Percentiles rank a stretch among this genome's conserved stretches.
Conservation (phyloP, 2,329 filamentous ascomycete species). For the Beauveria asiatica region DNA sequence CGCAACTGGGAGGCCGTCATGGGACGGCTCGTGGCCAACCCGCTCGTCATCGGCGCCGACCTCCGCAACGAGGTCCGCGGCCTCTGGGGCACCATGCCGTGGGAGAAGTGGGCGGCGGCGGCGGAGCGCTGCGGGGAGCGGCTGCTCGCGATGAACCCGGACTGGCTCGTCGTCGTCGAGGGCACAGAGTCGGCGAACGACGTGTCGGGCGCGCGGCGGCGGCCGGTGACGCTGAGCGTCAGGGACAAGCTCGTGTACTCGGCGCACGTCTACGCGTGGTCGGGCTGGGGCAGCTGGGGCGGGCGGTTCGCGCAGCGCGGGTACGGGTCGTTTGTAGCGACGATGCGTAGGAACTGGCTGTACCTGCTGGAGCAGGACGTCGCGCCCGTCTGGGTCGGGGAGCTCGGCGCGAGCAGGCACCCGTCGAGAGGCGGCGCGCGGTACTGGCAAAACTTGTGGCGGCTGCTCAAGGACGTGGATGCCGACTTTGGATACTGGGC, state of each 20-base stretch:
- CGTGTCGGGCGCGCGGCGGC: slow-evolving; percentile 43
- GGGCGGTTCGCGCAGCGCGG: slow-evolving; percentile 52
- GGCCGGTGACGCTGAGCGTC: slow-evolving; percentile 50
- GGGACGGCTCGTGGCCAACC: slow-evolving; percentile 47
- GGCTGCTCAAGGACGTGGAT: slow-evolving; percentile 47
- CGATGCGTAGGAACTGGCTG: slow-evolving; percentile 59
- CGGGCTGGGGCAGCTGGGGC: slow-evolving; percentile 55
- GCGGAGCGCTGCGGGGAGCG: slow-evolving; percentile 55
- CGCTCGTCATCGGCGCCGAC: slow-evolving; percentile 56
- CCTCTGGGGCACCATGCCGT: slow-evolving; percentile 60
- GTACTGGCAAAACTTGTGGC: slow-evolving; percentile 58
- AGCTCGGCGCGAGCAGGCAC: slow-evolving; percentile 50
- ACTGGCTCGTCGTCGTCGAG: slow-evolving; percentile 62
- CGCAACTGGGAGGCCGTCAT: slow-evolving; percentile 58
- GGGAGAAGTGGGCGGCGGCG: slow-evolving; percentile 54
- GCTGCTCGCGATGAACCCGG: slow-evolving; percentile 47
- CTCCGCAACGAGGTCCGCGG: slow-evolving; percentile 62
- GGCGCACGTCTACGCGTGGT: slow-evolving; percentile 62
- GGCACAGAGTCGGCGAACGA: slow-evolving; percentile 61
- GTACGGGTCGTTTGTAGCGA: slow-evolving; percentile 52
- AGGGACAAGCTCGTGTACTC: slow-evolving; percentile 55
- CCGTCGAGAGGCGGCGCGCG: slow-evolving; percentile 50
- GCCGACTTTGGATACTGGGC: slow-evolving; percentile 66
- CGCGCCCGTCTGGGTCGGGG: slow-evolving; percentile 58
- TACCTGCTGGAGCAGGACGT: slow-evolving; percentile 43